Evolutionary conservation across 106 monocot genomes (phyloP).

Genomic region (Triglochin maritima): DNA sequence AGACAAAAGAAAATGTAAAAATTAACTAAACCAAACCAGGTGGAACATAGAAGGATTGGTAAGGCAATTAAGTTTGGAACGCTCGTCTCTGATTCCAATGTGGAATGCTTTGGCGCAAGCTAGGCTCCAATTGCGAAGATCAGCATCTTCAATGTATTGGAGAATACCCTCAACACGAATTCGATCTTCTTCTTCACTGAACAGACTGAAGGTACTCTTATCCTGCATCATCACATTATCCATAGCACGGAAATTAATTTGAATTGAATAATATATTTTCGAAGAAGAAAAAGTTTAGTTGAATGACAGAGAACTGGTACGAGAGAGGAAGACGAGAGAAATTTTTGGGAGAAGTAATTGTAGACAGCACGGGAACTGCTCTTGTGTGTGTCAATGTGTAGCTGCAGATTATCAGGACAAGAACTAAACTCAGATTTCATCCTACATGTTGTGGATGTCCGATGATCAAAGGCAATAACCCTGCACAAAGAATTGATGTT

Average conservation of each 20-base stretch:
- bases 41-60: slow-evolving; percentile 72
- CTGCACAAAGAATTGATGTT: slow-evolving; percentile 9
- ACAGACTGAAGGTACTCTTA: slow-evolving; percentile 2
- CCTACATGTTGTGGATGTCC: slow-evolving; percentile 14
- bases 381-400: slow-evolving; percentile 42
- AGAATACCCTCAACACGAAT: slow-evolving; percentile 31
- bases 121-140: slow-evolving; percentile 37
- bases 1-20: neutral
- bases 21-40: slow-evolving; percentile 30
- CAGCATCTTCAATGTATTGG: slow-evolving; percentile 50
- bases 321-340: slow-evolving; percentile 1
- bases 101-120: slow-evolving; percentile 43
- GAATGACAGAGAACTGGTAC: neutral
- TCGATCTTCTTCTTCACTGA: slow-evolving; percentile 24
- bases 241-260: neutral
- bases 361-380: slow-evolving; percentile 42
- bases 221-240: slow-evolving; percentile 3
- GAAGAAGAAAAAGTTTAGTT: too few relatives aligned
- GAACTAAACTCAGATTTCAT: neutral
- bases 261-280: too few relatives aligned
- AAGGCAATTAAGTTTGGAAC: slow-evolving; percentile 50
- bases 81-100: slow-evolving; percentile 50
- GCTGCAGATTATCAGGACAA: slow-evolving; percentile 43
- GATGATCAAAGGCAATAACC: slow-evolving; percentile 77
- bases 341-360: slow-evolving; percentile 43